A percentile compares a stretch with the other conserved stretches of the same genome.
Evolutionary conservation across 2,329 filamentous ascomycete species (phyloP).

Genomic region (Colletotrichum aenigma): DNA sequence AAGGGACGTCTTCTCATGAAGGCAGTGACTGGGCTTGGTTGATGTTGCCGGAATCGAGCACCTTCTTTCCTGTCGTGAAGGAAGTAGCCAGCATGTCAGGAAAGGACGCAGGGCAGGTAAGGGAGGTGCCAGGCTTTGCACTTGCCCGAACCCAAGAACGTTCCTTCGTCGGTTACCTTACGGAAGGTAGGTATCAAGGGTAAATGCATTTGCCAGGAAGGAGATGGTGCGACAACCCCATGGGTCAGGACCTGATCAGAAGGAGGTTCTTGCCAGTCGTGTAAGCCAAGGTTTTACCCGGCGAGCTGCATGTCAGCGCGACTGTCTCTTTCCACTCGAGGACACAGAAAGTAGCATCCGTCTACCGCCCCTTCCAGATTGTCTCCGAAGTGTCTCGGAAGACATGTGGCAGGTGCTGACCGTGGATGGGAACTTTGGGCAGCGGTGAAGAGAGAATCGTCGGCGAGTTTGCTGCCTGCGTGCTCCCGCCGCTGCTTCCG

Average conservation of each 20-base stretch:
- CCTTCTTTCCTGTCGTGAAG: neutral
- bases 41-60: neutral
- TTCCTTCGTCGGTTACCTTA: neutral
- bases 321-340: neutral
- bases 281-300: neutral
- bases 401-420: neutral
- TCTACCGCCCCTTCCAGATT: neutral
- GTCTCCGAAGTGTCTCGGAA: neutral
- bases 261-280: neutral
- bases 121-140: neutral
- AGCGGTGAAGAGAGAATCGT: neutral
- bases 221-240: neutral
- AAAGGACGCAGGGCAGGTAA: neutral
- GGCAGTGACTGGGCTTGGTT: neutral
- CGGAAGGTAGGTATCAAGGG: neutral
- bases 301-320: neutral
- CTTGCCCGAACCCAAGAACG: neutral
- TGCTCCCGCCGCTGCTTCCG: fast-evolving
- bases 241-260: neutral
- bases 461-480: neutral
- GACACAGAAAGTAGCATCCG: neutral
- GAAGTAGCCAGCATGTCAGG: neutral
- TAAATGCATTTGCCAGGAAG: neutral
- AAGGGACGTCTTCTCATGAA: neutral
- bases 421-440: neutral